phyloP scores from a whole-genome alignment of 257 asterid species.

The Nicotiana noctiflora region DNA sequence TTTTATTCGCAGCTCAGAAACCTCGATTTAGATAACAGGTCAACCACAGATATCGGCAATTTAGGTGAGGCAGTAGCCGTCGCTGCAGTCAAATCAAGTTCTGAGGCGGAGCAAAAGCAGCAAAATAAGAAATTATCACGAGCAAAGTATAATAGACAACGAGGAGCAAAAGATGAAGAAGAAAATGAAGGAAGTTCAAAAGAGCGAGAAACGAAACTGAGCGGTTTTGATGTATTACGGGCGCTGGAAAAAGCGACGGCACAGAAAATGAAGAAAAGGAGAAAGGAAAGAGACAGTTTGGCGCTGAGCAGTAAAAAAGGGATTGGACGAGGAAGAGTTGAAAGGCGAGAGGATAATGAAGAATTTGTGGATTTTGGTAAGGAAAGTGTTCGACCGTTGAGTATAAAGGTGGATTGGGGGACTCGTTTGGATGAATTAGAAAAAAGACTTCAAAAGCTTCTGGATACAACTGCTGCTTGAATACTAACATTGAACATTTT shows the following conservation, averaged over 20 bases:
- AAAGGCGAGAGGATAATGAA: neutral
- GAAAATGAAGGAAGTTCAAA: neutral
- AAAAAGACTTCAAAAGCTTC: constrained; percentile 30
- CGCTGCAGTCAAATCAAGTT: neutral
- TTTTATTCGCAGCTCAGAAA: constrained; percentile 1
- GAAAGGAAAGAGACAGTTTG: neutral
- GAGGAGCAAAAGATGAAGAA: neutral
- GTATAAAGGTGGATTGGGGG: constrained; percentile 43
- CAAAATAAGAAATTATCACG: neutral
- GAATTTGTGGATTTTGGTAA: neutral
- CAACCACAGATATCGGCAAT: neutral
- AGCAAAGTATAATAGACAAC: neutral
- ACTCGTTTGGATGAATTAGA: constrained; percentile 40
- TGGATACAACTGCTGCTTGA: neutral
- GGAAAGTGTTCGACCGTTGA: constrained; percentile 16
- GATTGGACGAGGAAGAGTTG: neutral
- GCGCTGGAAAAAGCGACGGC: constrained; percentile 45
- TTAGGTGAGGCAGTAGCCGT: neutral
- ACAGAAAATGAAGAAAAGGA: constrained; percentile 20
- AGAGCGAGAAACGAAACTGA: constrained; percentile 16
- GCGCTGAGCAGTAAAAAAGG: neutral
- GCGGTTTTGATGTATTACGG: constrained; percentile 48
- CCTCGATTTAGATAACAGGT: neutral
- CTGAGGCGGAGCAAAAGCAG: neutral
- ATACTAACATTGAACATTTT: neutral